Base-by-base conservation (phyloP, 176 grass and related monocot species). In the Triticum timopheevii region DNA sequence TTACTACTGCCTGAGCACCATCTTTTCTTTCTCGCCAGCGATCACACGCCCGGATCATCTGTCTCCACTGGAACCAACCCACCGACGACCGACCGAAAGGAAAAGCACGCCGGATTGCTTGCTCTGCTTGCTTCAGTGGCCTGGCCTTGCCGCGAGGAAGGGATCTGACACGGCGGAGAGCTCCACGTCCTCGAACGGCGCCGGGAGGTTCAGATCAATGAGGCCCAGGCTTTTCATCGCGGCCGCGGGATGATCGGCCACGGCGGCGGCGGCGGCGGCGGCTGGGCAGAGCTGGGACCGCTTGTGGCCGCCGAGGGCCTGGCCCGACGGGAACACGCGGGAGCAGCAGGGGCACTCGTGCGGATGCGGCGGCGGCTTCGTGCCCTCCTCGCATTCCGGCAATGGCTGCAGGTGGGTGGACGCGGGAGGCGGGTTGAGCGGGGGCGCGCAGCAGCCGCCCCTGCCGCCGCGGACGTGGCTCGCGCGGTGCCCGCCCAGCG, bases 291-390 rank as follows among this genome's bases (percentile, higher is more conserved):
- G 78, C 52, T 89, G 87, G 45, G 93, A 77, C 39, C 85, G 86
- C 92, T 85, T 98, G 88, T 98, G 96, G 50, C 93, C 90, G 44
- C 92, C 92, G 2, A 96, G 92, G 38, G 96, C 93, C 65, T 98
- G 92, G 6, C 89, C 90, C 0, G 96, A 94, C 61, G 81, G 1
- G 92, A 98, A 98, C 28, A 84, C 78, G 71, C 89, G 88, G 49
- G 44, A 71, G 90, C 96, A 96, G 77, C 89, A 78, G 69, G 88
- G 83, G 65, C 90, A 98, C 65, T 77, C 52, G 65, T 95, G 90
- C 56, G 52, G 28, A 68, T 54, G 82, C 6, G 28, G 82, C 6
- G 28, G 82, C 79, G 23, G 78, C 69, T 19, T 80, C 23, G 61
- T 11, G 19, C 45, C 77, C 20, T 64, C 71, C 82, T 84, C 85